A percentile compares a stretch with the other conserved stretches of the same genome.
These are phyloP conservation scores for Candolleomyces eurysporus DNA, from an alignment of 768 basidiomycete species.

Conservation along the genomic window DNA sequence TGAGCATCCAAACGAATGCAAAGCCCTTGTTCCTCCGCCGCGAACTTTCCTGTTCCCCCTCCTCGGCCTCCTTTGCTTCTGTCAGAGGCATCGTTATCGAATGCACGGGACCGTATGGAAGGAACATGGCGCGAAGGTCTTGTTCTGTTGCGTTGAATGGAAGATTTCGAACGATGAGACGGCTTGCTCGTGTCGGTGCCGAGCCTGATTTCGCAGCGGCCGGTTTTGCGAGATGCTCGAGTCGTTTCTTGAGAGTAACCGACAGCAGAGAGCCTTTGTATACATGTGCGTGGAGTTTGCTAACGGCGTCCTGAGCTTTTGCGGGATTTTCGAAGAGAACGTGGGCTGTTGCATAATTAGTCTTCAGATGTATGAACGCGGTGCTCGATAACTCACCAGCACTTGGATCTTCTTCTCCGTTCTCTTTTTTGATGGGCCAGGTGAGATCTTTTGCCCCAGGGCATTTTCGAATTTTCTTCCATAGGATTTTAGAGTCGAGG, in stretches of 20 bases:
- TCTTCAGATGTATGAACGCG: too few relatives aligned
- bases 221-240: constrained; percentile 63
- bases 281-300: constrained; percentile 87
- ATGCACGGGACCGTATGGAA: constrained; percentile 84
- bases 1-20: constrained; percentile 93
- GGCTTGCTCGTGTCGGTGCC: constrained; percentile 65
- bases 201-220: constrained; percentile 19
- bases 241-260: constrained; percentile 80
- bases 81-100: constrained; percentile 73
- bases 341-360: constrained; percentile 45
- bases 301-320: constrained; percentile 67
- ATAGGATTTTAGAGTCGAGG: constrained; percentile 64
- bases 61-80: constrained; percentile 27
- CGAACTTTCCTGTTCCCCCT: constrained; percentile 17
- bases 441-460: constrained; percentile 73
- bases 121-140: constrained; percentile 82
- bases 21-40: constrained; percentile 66
- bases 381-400: not conserved
- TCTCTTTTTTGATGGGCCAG: constrained; percentile 57
- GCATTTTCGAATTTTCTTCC: constrained; percentile 87
- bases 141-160: constrained; percentile 81
- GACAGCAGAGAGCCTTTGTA: constrained; percentile 89
- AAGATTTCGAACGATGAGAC: constrained; percentile 90
- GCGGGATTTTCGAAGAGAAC: constrained; percentile 69
- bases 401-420: constrained; percentile 37